Percentiles rank a stretch among this genome's conserved stretches.
Conservation (phyloP, 768 basidiomycete genomes). For the Trametes villosa region DNA sequence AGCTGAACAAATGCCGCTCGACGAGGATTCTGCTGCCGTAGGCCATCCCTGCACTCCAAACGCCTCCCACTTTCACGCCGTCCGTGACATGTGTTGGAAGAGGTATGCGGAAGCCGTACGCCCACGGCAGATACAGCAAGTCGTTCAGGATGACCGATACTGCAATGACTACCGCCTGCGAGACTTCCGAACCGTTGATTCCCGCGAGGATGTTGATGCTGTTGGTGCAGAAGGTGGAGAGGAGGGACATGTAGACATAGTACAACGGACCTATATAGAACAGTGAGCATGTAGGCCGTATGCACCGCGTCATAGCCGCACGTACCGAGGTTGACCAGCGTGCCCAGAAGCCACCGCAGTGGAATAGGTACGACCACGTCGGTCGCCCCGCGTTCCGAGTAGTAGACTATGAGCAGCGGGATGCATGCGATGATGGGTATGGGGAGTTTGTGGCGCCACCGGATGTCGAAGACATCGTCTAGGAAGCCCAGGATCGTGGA, state of each 20-base stretch:
- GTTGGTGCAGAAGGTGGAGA: conserved; percentile 97
- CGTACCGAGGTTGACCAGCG: conserved; percentile 87
- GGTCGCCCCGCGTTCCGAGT: conserved; percentile 92
- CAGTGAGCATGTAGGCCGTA: conserved; percentile 7
- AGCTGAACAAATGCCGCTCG: conserved; percentile 90
- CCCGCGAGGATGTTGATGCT: conserved; percentile 99
- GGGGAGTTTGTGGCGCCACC: conserved; percentile 97
- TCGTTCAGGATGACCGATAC: conserved; percentile 92
- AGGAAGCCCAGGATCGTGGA: conserved; percentile 95
- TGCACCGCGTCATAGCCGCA: neutral
- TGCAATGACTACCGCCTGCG: conserved; percentile 91
- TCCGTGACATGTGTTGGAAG: conserved; percentile 68
- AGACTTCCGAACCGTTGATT: conserved; percentile 94
- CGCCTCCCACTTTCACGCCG: conserved; percentile 76
- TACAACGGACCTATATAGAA: conserved; percentile 78
- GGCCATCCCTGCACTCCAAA: conserved; percentile 84
- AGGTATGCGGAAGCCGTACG: conserved; percentile 72
- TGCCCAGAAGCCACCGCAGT: conserved; percentile 70
- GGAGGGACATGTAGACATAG: conserved; percentile 93
- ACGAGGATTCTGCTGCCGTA: conserved; percentile 86
- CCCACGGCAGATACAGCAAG: conserved; percentile 91
- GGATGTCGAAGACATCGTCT: conserved; percentile 97
- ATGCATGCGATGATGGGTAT: conserved; percentile 96
- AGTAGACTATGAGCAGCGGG: conserved; percentile 94
- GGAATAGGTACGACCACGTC: conserved; percentile 92